Conservation (phyloP, 345 rosid species). For the Leavenworthia alabamica region DNA sequence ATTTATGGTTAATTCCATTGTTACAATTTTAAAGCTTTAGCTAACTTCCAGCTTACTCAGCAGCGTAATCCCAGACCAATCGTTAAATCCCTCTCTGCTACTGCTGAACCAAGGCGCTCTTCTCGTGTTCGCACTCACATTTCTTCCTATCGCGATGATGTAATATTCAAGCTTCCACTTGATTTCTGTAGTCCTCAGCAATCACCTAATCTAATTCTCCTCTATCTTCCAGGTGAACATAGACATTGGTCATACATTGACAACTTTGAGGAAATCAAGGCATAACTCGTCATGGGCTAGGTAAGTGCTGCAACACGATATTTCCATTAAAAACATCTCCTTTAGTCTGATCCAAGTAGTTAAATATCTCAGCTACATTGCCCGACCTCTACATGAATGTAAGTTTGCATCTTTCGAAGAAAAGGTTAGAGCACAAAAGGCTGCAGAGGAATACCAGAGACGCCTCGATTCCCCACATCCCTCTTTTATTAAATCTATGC, state of each 20-base stretch:
- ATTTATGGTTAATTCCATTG: neutral
- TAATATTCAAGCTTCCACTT: neutral
- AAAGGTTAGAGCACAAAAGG: slow-evolving; percentile 29
- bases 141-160: slow-evolving; percentile 41
- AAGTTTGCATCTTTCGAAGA: slow-evolving; percentile 44
- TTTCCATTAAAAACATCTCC: neutral
- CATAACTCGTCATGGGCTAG: slow-evolving; percentile 32
- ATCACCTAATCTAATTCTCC: neutral
- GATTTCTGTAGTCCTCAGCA: neutral
- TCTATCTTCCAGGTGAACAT: slow-evolving; percentile 22
- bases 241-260: neutral
- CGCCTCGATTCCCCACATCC: slow-evolving; percentile 37
- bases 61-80: slow-evolving; percentile 30
- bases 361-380: slow-evolving; percentile 34
- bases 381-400: slow-evolving; percentile 46
- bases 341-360: neutral
- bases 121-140: slow-evolving; percentile 38
- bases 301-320: slow-evolving; percentile 10
- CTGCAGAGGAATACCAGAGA: slow-evolving; percentile 42
- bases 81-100: neutral
- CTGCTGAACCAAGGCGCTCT: slow-evolving; percentile 48
- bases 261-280: slow-evolving; percentile 3
- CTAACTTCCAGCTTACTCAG: neutral
- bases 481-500: slow-evolving; percentile 57
- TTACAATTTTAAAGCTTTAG: neutral